Percentiles rank a stretch among this genome's conserved stretches.
Conservation (phyloP, 805 yeast species). For the Candida stauntonica region DNA sequence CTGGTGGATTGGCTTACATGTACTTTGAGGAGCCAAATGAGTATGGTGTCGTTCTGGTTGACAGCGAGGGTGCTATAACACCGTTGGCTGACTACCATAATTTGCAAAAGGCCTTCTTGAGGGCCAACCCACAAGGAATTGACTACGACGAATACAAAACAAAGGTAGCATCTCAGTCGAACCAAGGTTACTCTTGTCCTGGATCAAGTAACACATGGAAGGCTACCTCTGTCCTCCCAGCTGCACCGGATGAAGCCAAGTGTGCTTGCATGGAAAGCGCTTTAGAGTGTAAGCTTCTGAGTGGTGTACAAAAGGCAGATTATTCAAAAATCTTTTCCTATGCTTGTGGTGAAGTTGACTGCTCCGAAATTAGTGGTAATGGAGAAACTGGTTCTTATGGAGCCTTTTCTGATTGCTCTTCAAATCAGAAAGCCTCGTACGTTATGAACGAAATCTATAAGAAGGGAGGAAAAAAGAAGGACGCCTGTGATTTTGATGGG, state of each 20-base stretch:
- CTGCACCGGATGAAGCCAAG: slow-evolving; percentile 55
- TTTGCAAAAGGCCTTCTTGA: slow-evolving; percentile 48
- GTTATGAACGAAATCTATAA: slow-evolving; percentile 58
- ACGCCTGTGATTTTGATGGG: slow-evolving; percentile 27
- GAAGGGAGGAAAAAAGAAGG: slow-evolving; percentile 34
- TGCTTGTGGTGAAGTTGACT: slow-evolving; percentile 54
- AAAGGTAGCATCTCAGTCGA: slow-evolving; percentile 11
- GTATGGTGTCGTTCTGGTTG: slow-evolving; percentile 62
- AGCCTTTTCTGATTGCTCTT: slow-evolving; percentile 60
- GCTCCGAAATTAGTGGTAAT: slow-evolving; percentile 55
- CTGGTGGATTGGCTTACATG: slow-evolving; percentile 84
- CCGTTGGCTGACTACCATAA: slow-evolving; percentile 57
- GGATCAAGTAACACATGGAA: slow-evolving; percentile 49
- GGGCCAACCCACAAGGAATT: slow-evolving; percentile 44
- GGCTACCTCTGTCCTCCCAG: slow-evolving; percentile 60
- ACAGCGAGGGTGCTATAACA: slow-evolving; percentile 36
- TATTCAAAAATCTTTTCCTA: slow-evolving; percentile 53
- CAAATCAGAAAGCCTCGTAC: slow-evolving; percentile 58
- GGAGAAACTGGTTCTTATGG: slow-evolving; percentile 63
- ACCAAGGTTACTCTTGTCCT: slow-evolving; percentile 42
- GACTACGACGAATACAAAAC: slow-evolving; percentile 27
- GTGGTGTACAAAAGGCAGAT: slow-evolving; percentile 41
- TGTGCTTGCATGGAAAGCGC: slow-evolving; percentile 60
- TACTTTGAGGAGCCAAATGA: slow-evolving; percentile 72
- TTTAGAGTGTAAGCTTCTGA: slow-evolving; percentile 52